A percentile compares a stretch with the other conserved stretches of the same genome.
phyloP scores from a whole-genome alignment of 1,284 basidiomycete genomes.

The Cryptococcus depauperatus region DNA sequence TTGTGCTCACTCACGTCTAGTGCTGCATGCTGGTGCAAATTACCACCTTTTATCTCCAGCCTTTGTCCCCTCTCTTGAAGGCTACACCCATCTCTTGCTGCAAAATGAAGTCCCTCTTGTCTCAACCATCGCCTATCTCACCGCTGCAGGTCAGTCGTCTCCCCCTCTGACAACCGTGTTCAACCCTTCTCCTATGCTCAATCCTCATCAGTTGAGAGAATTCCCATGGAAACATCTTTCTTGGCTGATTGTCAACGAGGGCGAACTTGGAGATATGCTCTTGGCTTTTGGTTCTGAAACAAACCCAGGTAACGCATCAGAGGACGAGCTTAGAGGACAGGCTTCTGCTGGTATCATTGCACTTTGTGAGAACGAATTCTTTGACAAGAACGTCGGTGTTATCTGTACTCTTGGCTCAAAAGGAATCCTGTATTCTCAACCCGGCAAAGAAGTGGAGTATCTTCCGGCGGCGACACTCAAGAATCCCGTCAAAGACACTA shows the following conservation, averaged over 20 bases:
- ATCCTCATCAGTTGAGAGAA: slow-evolving; percentile 35
- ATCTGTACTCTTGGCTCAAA: slow-evolving; percentile 38
- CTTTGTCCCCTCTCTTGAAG: slow-evolving; percentile 17
- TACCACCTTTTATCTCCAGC: slow-evolving; percentile 16
- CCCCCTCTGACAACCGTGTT: slow-evolving; percentile 43
- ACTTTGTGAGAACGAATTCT: slow-evolving; percentile 14
- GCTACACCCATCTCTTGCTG: slow-evolving; percentile 48
- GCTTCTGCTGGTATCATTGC: slow-evolving; percentile 11
- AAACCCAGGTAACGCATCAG: not conserved
- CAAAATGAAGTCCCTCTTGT: slow-evolving; percentile 53
- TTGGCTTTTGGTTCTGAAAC: slow-evolving; percentile 14
- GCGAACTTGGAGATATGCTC: slow-evolving; percentile 42
- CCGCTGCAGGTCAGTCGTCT: slow-evolving; percentile 20
- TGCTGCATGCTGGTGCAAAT: slow-evolving; percentile 45
- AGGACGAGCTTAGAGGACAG: slow-evolving; percentile 3
- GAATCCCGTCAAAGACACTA: slow-evolving; percentile 39
- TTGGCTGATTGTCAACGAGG: slow-evolving; percentile 53
- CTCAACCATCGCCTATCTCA: slow-evolving; percentile 46
- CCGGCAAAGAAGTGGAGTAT: slow-evolving; percentile 13
- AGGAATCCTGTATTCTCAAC: slow-evolving; percentile 33
- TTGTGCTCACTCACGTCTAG: slow-evolving; percentile 16
- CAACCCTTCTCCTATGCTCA: slow-evolving; percentile 53
- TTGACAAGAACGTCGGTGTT: slow-evolving; percentile 16
- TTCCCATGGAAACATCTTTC: slow-evolving; percentile 48
- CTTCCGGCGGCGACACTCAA: slow-evolving; percentile 32